Conservation (phyloP, 1,284 basidiomycete species). For the Nidula niveotomentosa region DNA sequence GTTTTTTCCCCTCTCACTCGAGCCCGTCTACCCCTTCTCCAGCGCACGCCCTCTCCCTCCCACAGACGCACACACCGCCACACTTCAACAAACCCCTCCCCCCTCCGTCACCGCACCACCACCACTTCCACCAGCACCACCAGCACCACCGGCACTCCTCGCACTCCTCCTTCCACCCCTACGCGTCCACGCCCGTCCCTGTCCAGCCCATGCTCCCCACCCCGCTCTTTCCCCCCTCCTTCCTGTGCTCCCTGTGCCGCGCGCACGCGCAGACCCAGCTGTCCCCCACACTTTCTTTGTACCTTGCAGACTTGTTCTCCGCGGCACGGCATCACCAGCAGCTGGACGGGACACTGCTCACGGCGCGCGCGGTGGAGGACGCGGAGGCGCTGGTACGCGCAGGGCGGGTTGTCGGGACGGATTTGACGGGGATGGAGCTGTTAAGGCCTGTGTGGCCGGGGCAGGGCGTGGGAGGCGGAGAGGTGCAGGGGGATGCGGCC, state of each 20-base stretch:
- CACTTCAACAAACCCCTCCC: conserved; percentile 3
- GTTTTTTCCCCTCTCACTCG: conserved; percentile 17
- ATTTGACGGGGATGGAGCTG: conserved; percentile 12
- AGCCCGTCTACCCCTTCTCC: conserved; percentile 26
- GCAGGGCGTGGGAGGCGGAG: conserved; percentile 4
- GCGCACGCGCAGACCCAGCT: conserved; percentile 38
- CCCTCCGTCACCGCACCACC: conserved; percentile 3
- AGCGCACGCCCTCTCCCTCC: conserved; percentile 14
- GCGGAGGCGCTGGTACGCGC: conserved; percentile 63
- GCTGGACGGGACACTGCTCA: conserved; percentile 69
- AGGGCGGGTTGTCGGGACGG: conserved; percentile 52
- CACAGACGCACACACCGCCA: conserved; percentile 16
- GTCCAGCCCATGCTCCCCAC: too few relatives aligned
- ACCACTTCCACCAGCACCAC: conserved; percentile 13
- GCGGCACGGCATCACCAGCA: conserved; percentile 70
- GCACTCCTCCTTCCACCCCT: not conserved
- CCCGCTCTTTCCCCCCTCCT: conserved; percentile 5
- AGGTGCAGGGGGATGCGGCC: not conserved
- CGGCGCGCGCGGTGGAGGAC: conserved; percentile 55
- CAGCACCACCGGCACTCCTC: conserved; percentile 10
- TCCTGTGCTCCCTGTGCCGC: conserved; percentile 35
- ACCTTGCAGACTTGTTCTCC: conserved; percentile 70
- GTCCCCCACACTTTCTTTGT: conserved; percentile 52
- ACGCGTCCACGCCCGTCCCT: too few relatives aligned
- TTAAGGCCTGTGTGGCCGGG: conserved; percentile 4